These are phyloP conservation scores for Aspergillus hancockii DNA, from an alignment of 495 filamentous ascomycete species.

Conservation along the genomic window DNA sequence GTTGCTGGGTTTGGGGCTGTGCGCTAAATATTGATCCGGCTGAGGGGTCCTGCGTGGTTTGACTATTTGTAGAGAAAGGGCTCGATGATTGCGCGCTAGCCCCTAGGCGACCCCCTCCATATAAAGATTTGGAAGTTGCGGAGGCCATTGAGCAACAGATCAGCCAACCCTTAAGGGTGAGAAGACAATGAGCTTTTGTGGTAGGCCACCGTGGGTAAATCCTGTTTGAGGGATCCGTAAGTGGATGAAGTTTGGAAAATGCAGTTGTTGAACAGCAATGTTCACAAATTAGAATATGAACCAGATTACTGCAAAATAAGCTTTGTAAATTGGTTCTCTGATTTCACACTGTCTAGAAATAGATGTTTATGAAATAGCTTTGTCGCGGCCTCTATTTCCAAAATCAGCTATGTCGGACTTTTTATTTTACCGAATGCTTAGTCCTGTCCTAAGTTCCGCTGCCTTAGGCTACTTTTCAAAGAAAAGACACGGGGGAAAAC, in stretches of 20 bases:
- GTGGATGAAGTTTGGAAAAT: neutral
- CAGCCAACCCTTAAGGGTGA: conserved; percentile 2
- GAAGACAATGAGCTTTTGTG: neutral
- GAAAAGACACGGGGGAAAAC: neutral
- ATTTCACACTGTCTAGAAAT: neutral
- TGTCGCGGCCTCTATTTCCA: conserved; percentile 12
- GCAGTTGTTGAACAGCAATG: neutral
- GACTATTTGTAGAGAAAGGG: conserved; percentile 38
- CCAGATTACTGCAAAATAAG: neutral
- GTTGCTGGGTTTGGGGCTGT: conserved; percentile 36
- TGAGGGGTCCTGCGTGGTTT: conserved; percentile 29
- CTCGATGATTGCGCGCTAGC: conserved; percentile 30
- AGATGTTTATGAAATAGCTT: conserved; percentile 3
- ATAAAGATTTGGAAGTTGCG: conserved; percentile 33
- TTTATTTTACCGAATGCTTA: conserved; percentile 15
- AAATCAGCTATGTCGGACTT: conserved; percentile 17
- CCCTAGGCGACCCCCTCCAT: conserved; percentile 37
- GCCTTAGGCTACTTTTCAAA: neutral
- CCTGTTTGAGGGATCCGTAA: neutral
- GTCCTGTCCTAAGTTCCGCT: neutral
- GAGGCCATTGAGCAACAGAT: conserved; percentile 23
- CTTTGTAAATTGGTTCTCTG: neutral
- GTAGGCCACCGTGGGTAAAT: neutral
- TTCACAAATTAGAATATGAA: neutral
- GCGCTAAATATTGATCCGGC: conserved; percentile 30